Conservation (phyloP, 202 grass and related monocot species). For the Hordeum pubiflorum region DNA sequence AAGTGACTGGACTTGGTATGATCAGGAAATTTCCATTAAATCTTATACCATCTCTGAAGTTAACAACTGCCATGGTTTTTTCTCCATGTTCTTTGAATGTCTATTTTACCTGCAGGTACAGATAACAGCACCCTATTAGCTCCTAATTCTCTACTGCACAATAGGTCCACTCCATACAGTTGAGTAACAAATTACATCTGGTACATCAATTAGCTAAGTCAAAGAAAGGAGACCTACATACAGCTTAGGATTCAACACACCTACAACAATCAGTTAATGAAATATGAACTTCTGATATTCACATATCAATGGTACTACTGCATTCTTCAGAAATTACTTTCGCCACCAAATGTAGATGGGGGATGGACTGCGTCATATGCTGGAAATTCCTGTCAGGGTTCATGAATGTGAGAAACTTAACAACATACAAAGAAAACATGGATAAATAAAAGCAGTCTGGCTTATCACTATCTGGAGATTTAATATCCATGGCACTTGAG, state of each 20-base stretch:
- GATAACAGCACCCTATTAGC: neutral
- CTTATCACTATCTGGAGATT: neutral
- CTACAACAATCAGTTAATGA: slow-evolving; percentile 24
- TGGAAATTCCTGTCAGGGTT: slow-evolving; percentile 50
- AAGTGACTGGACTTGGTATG: neutral
- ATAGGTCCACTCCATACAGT: neutral
- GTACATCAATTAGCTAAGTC: slow-evolving; percentile 17
- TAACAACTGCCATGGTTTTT: neutral
- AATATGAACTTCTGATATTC: slow-evolving; percentile 23
- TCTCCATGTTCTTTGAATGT: neutral
- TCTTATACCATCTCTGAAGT: neutral
- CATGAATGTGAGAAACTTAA: neutral
- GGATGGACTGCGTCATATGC: slow-evolving; percentile 41
- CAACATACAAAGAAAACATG: neutral
- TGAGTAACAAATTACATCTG: slow-evolving; percentile 19
- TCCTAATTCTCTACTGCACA: neutral
- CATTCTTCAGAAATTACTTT: slow-evolving; percentile 55
- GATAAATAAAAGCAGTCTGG: slow-evolving; percentile 18
- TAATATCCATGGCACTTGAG: neutral
- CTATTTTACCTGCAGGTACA: neutral
- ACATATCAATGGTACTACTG: slow-evolving; percentile 14
- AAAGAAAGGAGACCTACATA: neutral
- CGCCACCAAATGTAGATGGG: slow-evolving; percentile 41
- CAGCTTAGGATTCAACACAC: slow-evolving; percentile 6
- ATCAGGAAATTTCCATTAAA: neutral